These are phyloP conservation scores for Exophiala oligosperma DNA, from an alignment of 2,329 filamentous ascomycete genomes.

Conservation along the genomic window DNA sequence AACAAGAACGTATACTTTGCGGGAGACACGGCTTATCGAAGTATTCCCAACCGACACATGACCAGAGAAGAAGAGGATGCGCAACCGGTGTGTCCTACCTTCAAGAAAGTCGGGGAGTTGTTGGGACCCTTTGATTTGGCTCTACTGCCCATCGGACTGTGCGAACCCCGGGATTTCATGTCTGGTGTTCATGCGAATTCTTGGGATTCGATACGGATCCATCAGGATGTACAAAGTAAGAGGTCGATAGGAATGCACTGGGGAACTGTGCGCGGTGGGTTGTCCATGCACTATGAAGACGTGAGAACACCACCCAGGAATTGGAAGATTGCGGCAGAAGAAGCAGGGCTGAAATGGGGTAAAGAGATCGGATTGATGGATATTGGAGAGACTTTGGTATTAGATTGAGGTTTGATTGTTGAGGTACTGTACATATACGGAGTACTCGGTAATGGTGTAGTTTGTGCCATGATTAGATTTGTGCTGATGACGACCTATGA, in stretches of 20 bases:
- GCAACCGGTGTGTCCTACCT: constrained; percentile 48
- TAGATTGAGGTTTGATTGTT: constrained; percentile 5
- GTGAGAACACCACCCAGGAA: constrained; percentile 48
- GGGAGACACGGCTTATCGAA: constrained; percentile 52
- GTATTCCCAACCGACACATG: constrained; percentile 27
- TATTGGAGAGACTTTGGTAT: constrained; percentile 48
- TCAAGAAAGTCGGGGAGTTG: constrained; percentile 47
- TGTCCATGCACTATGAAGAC: constrained; percentile 50
- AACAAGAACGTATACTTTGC: constrained; percentile 38
- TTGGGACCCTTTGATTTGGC: constrained; percentile 53
- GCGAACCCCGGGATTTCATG: constrained; percentile 46
- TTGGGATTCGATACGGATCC: constrained; percentile 50
- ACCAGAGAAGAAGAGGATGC: constrained; percentile 32
- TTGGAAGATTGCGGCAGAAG: constrained; percentile 47
- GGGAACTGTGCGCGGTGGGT: constrained; percentile 40
- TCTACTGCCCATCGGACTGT: constrained; percentile 51
- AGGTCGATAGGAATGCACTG: constrained; percentile 55
- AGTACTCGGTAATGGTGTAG: background rate
- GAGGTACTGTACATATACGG: background rate
- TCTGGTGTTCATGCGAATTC: constrained; percentile 49
- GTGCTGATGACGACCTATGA: too few relatives aligned
- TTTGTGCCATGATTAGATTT: too few relatives aligned
- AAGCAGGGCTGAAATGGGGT: constrained; percentile 41
- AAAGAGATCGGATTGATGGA: constrained; percentile 42
- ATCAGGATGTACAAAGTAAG: constrained; percentile 48